Percentiles rank a stretch among this genome's conserved stretches.
Conservation (phyloP, 106 monocot species). For the Allium fistulosum region DNA sequence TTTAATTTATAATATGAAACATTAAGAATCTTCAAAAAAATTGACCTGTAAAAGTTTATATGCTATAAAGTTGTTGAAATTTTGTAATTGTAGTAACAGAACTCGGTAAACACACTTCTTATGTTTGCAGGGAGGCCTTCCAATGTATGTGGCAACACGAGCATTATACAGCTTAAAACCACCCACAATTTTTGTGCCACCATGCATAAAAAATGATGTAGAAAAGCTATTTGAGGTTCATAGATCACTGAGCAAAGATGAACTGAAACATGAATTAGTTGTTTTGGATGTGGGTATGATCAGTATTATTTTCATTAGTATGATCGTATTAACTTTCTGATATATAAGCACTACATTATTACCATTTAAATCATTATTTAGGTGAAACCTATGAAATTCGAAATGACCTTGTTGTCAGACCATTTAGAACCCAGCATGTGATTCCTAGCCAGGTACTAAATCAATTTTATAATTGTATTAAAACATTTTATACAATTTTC, state of each 20-base stretch:
- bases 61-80: too few relatives aligned
- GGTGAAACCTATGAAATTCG: constrained; percentile 97
- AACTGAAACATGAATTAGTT: constrained; percentile 77
- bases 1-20: too few relatives aligned
- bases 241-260: constrained; percentile 68
- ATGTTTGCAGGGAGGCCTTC: constrained; percentile 78
- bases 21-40: too few relatives aligned
- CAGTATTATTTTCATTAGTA: not conserved
- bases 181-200: constrained; percentile 87
- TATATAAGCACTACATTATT: not conserved
- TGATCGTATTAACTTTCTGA: not conserved
- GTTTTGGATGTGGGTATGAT: constrained; percentile 87
- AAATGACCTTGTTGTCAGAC: constrained; percentile 95
- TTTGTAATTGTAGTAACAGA: too few relatives aligned
- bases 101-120: not conserved
- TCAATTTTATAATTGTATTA: not conserved
- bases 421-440: constrained; percentile 89
- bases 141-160: constrained; percentile 94
- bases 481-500: not conserved
- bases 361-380: constrained; percentile 13
- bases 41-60: too few relatives aligned
- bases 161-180: constrained; percentile 85
- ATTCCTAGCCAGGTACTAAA: constrained; percentile 88
- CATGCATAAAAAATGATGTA: constrained; percentile 80
- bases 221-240: constrained; percentile 85